Base-by-base conservation (phyloP, 2,329 filamentous ascomycete species). In the Rhexocercosporidium sp. region DNA sequence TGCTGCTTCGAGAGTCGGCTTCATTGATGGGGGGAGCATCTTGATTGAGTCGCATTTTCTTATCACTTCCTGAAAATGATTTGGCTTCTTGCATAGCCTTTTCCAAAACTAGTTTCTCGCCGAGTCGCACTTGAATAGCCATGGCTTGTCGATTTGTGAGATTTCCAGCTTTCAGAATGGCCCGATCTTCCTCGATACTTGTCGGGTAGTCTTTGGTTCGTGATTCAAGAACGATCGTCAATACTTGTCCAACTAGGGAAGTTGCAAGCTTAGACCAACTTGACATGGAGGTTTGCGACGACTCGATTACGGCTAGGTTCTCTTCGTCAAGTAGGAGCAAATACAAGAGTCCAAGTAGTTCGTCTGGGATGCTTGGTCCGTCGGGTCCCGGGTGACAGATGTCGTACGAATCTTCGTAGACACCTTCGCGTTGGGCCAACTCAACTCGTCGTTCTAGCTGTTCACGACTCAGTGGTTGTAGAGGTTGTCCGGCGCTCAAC, bases 381-480 rank as follows among this genome's bases (percentile, higher is more conserved):
- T 75, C 75, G 5, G 69, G 46, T 49, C 69, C 68, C 27, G 72
- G 68, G 62, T 74, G 72, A n/a, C 71, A 71, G 14, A 86, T 81
- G 69, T 88, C 86, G 72, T 89, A 91, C 31, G 86, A 87, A 46
- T 89, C 85, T 46, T 90, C 88, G 9, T 88, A 77, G 1, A 88
- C 71, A 49, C 85, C 82, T 59, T 89, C 86, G 12, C 90, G 80
- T 65, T 87, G 83, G 53, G 82, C 79, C 27, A 86, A 75, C 72
- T 83, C 75, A 51, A 76, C 70, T 53, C 77, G 73, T 29, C 66
- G 69, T 61, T 76, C 70, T 39, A 73, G 69, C n/a, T 77, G 73
- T 12, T 70, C 60, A 59, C 72, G 46, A 4, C 49, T 64, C 59
- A 77, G 64, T 67, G 14, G 79, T 69, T 64, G 57, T 18, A 76